phyloP scores from a whole-genome alignment of 2,329 filamentous ascomycete species.

The Cladosporium sp. region DNA sequence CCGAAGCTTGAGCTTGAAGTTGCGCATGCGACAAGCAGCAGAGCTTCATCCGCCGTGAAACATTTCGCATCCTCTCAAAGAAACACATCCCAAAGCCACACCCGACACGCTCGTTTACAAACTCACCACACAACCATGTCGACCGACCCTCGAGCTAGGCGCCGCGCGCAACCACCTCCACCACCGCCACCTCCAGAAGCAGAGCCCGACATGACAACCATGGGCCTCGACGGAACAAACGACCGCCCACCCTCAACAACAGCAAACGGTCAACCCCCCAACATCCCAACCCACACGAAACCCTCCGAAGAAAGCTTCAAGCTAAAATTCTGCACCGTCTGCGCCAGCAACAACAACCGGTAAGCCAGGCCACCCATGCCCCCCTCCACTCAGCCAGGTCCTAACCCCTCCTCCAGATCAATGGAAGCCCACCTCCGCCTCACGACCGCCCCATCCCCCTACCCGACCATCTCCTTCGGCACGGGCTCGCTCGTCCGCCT shows the following conservation, averaged over 20 bases:
- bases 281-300: constrained; percentile 19
- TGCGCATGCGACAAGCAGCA: constrained; percentile 1
- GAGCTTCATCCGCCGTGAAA: not conserved
- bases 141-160: constrained; percentile 38
- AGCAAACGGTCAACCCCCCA: constrained; percentile 18
- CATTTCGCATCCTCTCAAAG: not conserved
- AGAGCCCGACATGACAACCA: constrained; percentile 27
- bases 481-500: constrained; percentile 91
- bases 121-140: constrained; percentile 26
- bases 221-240: constrained; percentile 26
- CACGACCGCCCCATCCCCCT: constrained; percentile 62
- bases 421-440: constrained; percentile 99
- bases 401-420: constrained; percentile 48
- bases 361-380: constrained; percentile 36
- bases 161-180: constrained; percentile 34
- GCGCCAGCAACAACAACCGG: constrained; percentile 96
- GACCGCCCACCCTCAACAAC: constrained; percentile 15
- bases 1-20: constrained; percentile 3
- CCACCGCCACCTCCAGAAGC: constrained; percentile 46
- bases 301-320: constrained; percentile 61
- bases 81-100: too few species aligned
- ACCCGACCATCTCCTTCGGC: constrained; percentile 96
- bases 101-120: too few species aligned
- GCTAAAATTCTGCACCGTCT: constrained; percentile 97
- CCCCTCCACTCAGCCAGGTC: constrained; percentile 17